These are phyloP conservation scores for Vanrija sp. DNA, from an alignment of 1,284 basidiomycete genomes.

Conservation along the genomic window DNA sequence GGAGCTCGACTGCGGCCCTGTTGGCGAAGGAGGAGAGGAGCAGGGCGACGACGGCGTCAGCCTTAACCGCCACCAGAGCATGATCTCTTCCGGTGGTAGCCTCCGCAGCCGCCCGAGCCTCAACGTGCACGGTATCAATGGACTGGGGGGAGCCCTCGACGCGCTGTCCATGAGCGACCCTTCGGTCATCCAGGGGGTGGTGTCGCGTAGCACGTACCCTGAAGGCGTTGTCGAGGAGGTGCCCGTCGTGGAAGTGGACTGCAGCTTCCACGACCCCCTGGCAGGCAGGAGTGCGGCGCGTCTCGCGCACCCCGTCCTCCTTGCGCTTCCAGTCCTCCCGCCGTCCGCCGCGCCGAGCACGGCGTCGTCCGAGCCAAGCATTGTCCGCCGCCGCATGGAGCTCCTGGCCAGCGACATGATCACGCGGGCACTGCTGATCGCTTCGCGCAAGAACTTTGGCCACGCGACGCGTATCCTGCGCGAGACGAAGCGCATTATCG, in stretches of 20 bases:
- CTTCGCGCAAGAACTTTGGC: constrained; percentile 76
- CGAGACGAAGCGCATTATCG: constrained; percentile 82
- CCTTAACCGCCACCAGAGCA: constrained; percentile 1
- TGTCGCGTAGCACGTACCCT: constrained; percentile 57
- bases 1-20: constrained; percentile 60
- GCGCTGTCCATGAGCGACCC: not conserved
- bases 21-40: not conserved
- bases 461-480: constrained; percentile 81
- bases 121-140: not conserved
- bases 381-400: constrained; percentile 89
- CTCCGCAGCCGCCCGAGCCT: constrained; percentile 1
- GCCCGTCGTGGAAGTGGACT: constrained; percentile 85
- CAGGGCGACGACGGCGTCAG: not conserved
- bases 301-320: constrained; percentile 77
- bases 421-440: constrained; percentile 80
- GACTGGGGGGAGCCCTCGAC: not conserved
- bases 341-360: constrained; percentile 52
- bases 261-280: constrained; percentile 83
- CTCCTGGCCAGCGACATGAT: constrained; percentile 91
- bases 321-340: constrained; percentile 81
- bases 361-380: constrained; percentile 69
- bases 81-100: not conserved
- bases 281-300: constrained; percentile 74
- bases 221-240: constrained; percentile 87
- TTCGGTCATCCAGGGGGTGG: constrained; percentile 15